These are phyloP conservation scores for Microbotryum lychnidis-dioicae DNA, from an alignment of 1,284 basidiomycete genomes.

Conservation along the genomic window DNA sequence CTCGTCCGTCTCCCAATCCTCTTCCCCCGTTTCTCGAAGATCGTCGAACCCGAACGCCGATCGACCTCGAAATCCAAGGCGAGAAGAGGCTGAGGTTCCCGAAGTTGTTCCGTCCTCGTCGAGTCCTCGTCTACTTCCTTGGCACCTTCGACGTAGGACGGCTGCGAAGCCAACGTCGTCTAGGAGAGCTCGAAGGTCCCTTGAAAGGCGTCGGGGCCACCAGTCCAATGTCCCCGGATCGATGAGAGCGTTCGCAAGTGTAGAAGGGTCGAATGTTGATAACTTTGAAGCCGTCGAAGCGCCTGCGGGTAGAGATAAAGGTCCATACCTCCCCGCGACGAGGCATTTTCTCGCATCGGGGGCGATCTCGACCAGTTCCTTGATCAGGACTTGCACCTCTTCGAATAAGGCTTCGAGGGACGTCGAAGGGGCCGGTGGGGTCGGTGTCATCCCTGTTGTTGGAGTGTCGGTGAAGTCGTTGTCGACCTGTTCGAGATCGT, in stretches of 20 bases:
- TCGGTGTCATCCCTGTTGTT: background rate
- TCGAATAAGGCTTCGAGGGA: conserved; percentile 4
- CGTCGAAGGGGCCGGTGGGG: no score
- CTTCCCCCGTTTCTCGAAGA: no score
- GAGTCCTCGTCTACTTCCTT: no score
- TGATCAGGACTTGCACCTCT: conserved; percentile 22
- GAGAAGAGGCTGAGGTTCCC: no score
- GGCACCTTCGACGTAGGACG: no score
- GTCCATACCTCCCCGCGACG: conserved; percentile 20
- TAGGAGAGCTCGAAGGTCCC: conserved; percentile 23
- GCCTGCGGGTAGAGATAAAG: background rate
- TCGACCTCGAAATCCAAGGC: background rate
- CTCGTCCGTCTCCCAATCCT: no score
- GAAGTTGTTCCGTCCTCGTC: no score
- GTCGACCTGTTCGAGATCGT: background rate
- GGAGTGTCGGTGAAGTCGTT: background rate
- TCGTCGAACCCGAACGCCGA: no score
- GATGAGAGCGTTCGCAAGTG: background rate
- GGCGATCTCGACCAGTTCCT: conserved; percentile 25
- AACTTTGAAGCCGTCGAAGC: background rate
- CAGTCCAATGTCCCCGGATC: conserved; percentile 4
- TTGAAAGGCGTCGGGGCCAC: conserved; percentile 24
- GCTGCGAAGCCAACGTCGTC: conserved; percentile 23
- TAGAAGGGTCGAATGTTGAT: background rate
- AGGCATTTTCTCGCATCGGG: conserved; percentile 26